These are phyloP conservation scores for Phytopythium delawarense DNA, from an alignment of 352 stramenopile species.

Conservation along the genomic window DNA sequence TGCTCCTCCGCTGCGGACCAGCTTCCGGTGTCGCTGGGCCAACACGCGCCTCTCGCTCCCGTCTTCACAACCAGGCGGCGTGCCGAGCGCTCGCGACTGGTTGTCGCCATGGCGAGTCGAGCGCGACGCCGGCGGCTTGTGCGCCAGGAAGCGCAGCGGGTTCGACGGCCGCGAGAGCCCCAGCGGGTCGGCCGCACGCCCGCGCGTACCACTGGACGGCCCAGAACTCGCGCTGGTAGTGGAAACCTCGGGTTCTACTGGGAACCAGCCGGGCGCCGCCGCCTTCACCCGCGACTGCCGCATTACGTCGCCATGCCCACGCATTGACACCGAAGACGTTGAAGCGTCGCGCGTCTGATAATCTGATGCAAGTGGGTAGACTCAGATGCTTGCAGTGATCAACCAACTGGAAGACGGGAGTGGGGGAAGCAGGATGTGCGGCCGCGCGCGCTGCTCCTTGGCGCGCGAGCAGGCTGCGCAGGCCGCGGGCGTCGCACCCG, in stretches of 20 bases:
- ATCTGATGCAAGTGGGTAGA: background rate
- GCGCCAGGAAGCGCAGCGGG: slow-evolving; percentile 22
- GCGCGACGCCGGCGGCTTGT: slow-evolving; percentile 11
- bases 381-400: background rate
- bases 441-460: slow-evolving; percentile 59
- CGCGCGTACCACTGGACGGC: background rate
- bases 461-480: slow-evolving; percentile 43
- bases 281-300: background rate
- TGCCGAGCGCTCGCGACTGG: background rate
- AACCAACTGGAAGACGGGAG: background rate
- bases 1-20: background rate
- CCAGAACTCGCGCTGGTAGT: background rate
- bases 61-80: background rate
- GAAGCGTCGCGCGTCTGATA: slow-evolving; percentile 2
- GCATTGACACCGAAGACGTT: background rate
- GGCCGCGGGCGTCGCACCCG: slow-evolving; percentile 34
- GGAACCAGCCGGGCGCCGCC: slow-evolving; percentile 4
- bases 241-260: slow-evolving; percentile 5
- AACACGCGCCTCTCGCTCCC: background rate
- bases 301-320: slow-evolving; percentile 1
- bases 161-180: slow-evolving; percentile 28
- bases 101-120: background rate
- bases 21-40: background rate
- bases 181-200: slow-evolving; percentile 16
- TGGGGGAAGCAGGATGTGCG: slow-evolving; percentile 46